These are phyloP conservation scores for Pleurotus salmoneostramineus DNA, from an alignment of 768 basidiomycete species.

Conservation along the genomic window DNA sequence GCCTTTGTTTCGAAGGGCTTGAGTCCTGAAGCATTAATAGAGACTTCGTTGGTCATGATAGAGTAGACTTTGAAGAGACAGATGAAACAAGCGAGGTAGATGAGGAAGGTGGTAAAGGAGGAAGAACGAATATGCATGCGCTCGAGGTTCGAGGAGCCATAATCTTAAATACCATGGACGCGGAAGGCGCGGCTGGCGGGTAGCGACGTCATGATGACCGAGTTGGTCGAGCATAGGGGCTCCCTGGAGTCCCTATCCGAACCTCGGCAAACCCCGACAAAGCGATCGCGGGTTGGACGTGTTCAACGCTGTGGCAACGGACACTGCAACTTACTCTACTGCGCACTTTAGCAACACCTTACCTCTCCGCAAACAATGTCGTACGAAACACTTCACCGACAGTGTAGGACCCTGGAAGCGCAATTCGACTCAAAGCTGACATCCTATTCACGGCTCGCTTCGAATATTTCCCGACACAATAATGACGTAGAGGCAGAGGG, in stretches of 20 bases:
- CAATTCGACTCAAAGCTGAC: conserved; percentile 90
- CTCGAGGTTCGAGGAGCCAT: neutral
- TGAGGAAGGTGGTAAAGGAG: neutral
- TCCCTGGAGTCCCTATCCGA: neutral
- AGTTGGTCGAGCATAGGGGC: neutral
- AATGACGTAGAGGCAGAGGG: conserved; percentile 70
- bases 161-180: neutral
- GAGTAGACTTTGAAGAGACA: conserved; percentile 11
- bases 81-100: neutral
- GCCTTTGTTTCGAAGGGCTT: conserved; percentile 30
- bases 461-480: conserved; percentile 49
- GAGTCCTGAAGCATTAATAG: conserved; percentile 34
- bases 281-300: too few relatives aligned
- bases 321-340: neutral
- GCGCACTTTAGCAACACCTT: neutral
- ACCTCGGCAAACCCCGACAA: conserved; percentile 2
- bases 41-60: conserved; percentile 12
- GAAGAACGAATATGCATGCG: neutral
- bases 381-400: conserved; percentile 87
- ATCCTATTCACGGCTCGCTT: conserved; percentile 83
- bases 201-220: neutral
- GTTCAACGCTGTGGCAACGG: too few relatives aligned
- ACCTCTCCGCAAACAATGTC: conserved; percentile 41
- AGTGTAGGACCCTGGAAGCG: conserved; percentile 91
- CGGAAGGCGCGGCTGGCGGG: neutral